Conservation (phyloP, 192 early-diverging fungal genomes). For the Rhizophagus prolifer region DNA sequence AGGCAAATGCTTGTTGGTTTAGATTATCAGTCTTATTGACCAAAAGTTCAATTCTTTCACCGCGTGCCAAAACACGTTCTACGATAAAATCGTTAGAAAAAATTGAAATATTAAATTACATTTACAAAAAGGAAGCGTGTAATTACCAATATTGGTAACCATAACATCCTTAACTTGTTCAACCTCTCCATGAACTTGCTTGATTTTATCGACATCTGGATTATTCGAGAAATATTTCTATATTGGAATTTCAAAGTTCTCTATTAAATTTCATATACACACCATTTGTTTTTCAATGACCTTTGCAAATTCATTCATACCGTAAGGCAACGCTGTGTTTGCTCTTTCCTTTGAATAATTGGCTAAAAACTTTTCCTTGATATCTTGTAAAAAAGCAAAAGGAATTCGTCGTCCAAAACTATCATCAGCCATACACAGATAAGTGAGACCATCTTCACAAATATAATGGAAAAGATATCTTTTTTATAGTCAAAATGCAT, state of each 20-base stretch:
- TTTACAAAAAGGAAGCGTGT: not conserved
- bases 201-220: conserved; percentile 70
- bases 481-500: not conserved
- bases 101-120: not conserved
- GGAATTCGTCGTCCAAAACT: conserved; percentile 74
- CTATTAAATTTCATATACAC: not conserved
- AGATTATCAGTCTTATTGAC: conserved; percentile 89
- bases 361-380: conserved; percentile 61
- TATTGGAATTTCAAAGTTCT: conserved; percentile 4
- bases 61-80: conserved; percentile 85
- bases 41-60: conserved; percentile 84
- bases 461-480: conserved; percentile 93
- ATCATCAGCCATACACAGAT: conserved; percentile 84
- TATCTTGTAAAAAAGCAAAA: conserved; percentile 88
- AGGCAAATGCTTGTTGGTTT: conserved; percentile 86
- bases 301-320: conserved; percentile 79
- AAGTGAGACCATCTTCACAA: conserved; percentile 73
- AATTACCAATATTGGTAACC: conserved; percentile 85
- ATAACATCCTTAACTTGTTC: conserved; percentile 94
- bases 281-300: conserved; percentile 85
- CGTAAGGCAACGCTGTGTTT: conserved; percentile 63
- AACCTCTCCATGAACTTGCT: conserved; percentile 86
- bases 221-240: conserved; percentile 74
- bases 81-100: not conserved
- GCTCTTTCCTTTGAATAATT: conserved; percentile 58